A percentile compares a stretch with the other conserved stretches of the same genome.
Conservation (phyloP, 352 stramenopile species). For the Phytopythium cucurbitacearum region DNA sequence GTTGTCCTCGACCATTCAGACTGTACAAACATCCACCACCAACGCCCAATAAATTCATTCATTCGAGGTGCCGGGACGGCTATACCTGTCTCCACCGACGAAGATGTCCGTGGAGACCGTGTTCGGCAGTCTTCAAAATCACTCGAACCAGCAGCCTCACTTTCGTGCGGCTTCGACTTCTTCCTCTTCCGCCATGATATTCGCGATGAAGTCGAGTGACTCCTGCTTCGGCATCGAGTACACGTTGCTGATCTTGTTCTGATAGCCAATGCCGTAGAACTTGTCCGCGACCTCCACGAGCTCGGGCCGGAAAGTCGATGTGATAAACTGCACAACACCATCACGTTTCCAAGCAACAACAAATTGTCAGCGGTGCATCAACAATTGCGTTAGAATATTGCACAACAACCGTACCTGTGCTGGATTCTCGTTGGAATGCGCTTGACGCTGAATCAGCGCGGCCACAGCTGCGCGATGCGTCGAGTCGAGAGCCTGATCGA, state of each 20-base stretch:
- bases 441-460: conserved; percentile 95
- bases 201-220: conserved; percentile 95
- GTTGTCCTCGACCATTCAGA: too few relatives aligned
- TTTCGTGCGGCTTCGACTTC: conserved; percentile 37
- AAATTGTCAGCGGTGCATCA: neutral
- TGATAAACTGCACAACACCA: conserved; percentile 87
- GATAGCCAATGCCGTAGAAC: conserved; percentile 98
- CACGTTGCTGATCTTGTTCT: conserved; percentile 98
- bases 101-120: too few relatives aligned
- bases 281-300: conserved; percentile 96
- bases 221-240: conserved; percentile 95
- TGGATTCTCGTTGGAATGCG: conserved; percentile 91
- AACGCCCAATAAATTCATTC: too few relatives aligned
- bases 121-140: too few relatives aligned
- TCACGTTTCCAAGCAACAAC: neutral
- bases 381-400: neutral
- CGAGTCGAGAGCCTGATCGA: conserved; percentile 99
- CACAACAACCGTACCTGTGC: conserved; percentile 81
- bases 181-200: conserved; percentile 89
- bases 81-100: too few relatives aligned
- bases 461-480: conserved; percentile 97
- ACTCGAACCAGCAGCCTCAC: neutral
- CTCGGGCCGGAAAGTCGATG: conserved; percentile 99
- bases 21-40: too few relatives aligned
- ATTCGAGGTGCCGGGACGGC: too few relatives aligned